These are phyloP conservation scores for Suillus americanus DNA, from an alignment of 768 basidiomycete genomes.

Conservation along the genomic window DNA sequence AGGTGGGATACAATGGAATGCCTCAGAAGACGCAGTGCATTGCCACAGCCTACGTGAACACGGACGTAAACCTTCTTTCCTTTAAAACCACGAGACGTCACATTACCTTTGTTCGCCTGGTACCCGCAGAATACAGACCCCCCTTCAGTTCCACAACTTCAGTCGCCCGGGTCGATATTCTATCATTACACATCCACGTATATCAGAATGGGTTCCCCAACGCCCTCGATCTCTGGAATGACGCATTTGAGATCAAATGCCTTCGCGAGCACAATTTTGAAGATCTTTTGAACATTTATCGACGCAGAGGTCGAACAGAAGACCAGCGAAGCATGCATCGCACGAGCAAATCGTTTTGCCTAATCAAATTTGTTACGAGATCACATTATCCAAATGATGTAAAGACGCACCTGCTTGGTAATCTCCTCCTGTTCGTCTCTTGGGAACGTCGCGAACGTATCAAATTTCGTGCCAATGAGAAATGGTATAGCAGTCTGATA, in stretches of 20 bases:
- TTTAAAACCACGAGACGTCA: neutral
- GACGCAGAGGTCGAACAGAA: slow-evolving; percentile 99
- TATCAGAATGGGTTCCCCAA: slow-evolving; percentile 92
- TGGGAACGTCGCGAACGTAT: slow-evolving; percentile 93
- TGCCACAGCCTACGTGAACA: neutral
- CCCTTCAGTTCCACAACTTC: neutral
- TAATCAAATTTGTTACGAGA: slow-evolving; percentile 30
- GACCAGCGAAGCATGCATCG: slow-evolving; percentile 99
- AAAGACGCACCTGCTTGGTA: slow-evolving; percentile 79
- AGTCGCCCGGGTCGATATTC: slow-evolving; percentile 12
- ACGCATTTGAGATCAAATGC: slow-evolving; percentile 99
- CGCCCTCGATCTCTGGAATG: slow-evolving; percentile 95
- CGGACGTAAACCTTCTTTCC: neutral
- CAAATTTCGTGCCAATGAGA: slow-evolving; percentile 97
- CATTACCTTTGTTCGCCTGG: slow-evolving; percentile 1
- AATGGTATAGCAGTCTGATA: slow-evolving; percentile 95
- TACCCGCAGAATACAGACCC: neutral
- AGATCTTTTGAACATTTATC: slow-evolving; percentile 99
- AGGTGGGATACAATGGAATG: slow-evolving; percentile 21
- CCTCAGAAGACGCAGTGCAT: slow-evolving; percentile 11
- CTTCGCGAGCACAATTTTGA: slow-evolving; percentile 96
- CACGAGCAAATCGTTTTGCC: slow-evolving; percentile 97
- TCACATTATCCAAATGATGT: slow-evolving; percentile 9
- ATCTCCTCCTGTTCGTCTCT: slow-evolving; percentile 99
- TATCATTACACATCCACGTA: slow-evolving; percentile 70